Percentiles rank a stretch among this genome's conserved stretches.
Conservation (phyloP, 345 rosid species). For the Citrus hindsii region DNA sequence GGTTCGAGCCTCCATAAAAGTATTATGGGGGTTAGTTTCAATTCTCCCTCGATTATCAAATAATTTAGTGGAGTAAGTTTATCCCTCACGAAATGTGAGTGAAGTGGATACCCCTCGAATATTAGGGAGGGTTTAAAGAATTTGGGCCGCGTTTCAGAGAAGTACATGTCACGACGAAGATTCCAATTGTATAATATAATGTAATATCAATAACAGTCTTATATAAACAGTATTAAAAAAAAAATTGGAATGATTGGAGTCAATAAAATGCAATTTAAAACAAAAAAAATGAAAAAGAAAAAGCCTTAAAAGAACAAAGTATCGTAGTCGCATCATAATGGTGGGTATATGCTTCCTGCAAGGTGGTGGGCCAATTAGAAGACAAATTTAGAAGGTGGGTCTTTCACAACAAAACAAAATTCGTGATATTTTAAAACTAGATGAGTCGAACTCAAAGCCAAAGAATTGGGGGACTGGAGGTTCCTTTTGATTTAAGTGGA, state of each 20-base stretch:
- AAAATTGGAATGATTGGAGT: too few species aligned
- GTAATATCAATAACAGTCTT: fast-evolving
- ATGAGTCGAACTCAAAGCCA: slow-evolving; percentile 7
- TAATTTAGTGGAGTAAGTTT: too few species aligned
- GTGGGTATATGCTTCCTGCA: not conserved
- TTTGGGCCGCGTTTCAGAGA: fast-evolving
- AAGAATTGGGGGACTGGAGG: not conserved
- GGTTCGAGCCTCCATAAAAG: too few species aligned
- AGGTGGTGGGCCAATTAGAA: slow-evolving; percentile 2
- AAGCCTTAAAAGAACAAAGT: not conserved
- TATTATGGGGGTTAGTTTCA: too few species aligned
- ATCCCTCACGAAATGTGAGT: too few species aligned
- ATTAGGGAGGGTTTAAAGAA: too few species aligned
- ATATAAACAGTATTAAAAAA: too few species aligned
- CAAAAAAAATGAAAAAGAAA: too few species aligned
- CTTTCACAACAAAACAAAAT: not conserved
- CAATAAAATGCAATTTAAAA: too few species aligned
- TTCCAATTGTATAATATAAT: fast-evolving
- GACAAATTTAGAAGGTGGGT: slow-evolving; percentile 15
- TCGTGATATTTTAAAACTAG: not conserved
- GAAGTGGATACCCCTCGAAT: too few species aligned
- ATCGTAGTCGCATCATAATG: not conserved
- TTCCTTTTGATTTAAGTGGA: not conserved
- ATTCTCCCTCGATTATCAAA: too few species aligned
- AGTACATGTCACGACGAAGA: too few species aligned